Evolutionary conservation across 345 rosid species (phyloP), one percentile per base, ranked within the genome.

Genomic region (Odontarrhena argentea): DNA sequence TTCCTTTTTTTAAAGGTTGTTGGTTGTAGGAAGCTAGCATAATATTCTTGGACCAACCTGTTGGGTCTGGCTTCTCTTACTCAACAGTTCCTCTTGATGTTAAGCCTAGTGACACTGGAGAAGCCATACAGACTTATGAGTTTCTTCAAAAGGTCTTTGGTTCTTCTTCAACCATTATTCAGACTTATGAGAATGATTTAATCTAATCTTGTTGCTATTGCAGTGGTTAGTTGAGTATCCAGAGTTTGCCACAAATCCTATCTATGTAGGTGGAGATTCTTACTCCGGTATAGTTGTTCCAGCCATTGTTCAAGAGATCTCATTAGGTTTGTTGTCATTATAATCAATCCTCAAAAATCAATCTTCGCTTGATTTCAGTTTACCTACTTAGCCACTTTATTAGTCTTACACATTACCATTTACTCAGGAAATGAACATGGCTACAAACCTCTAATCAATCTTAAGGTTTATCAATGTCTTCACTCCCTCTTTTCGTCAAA

Each of bases 1-100:
- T 3, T 24, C 10, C 36, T 24, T 6, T 41, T 64, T 15, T 65
- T 30, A 2, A 32, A 11, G 60, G 53, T 38, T 9, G 70, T 41
- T 54, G 25, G 45, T 24, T 0, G 55, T 1, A 56, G 63, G 55
- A 3, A 67, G 64, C 71, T 24, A 67, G 40, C 56, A 67, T 67
- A 35, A 46, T 67, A 56, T 56, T 56, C 32, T 67, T 67, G 71
- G 71, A 67, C 38, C 71, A 67, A 35, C 94, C 96, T 3, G 86
- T 80, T 5, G 89, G 87, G 22, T 77, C 86, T 34, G 96, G 94
- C 14, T 89, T 82, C 79, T 87, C 96, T 7, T 89, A 80, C 51
- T 66, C 89, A 36, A 74, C 50, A 67, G 72, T 59, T 55, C 35
- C 38, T 5, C 26, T 25, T 44, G 78, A 78, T 44, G 53, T 74